Evolutionary conservation across 2,329 filamentous ascomycete species (phyloP), one percentile per base, ranked within the genome.

Genomic region (Claviceps lovelessii): DNA sequence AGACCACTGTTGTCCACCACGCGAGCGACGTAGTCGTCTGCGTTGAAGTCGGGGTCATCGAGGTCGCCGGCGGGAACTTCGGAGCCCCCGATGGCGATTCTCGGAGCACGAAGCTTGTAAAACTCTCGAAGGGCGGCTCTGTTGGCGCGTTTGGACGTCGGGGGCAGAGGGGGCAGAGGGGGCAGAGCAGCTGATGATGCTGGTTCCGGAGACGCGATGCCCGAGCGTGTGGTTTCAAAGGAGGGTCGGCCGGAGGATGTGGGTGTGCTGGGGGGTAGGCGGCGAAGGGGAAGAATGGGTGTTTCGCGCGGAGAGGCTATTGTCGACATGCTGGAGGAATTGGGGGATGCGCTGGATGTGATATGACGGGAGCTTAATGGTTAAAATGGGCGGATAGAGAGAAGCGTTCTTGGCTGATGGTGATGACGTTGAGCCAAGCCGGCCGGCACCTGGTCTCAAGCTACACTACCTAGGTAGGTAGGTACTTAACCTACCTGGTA

Each of bases 41-140:
- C 79, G 58, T 90, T 76, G 70, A 96, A 96, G 49, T 76, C 76
- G 0, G 79, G 72, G 52, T 73, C 76, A 70, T 96, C 91, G 54
- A 97, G 78, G 65, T 93, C 87, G 53, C 80, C 79, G 33, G 78
- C 66, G 4, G 81, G 76, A 19, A 86, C 80, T 58, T 85, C 82
- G 23, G 76, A 79, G 54, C 73, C 68, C 42, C 67, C 65, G 60
- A 68, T 59, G 70, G 76, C 58, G 69, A 80, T 63, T 70, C 72
- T 63, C 29, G 69, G 62, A 67, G 77, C 60, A 64, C 70, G 45
- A 51, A 97, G 78, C 66, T 93, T 93, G 72, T 97, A 97, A 75
- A 95, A 97, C 66, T 96, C 90, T 63, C 93, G 86, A 23, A 97
- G 78, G 7, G 91, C 91, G 55, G 86, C 82, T 60, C 91, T 86